A percentile compares a stretch with the other conserved stretches of the same genome.
phyloP scores from a whole-genome alignment of 2,329 filamentous ascomycete genomes.

The Sphaerostilbella broomeana region DNA sequence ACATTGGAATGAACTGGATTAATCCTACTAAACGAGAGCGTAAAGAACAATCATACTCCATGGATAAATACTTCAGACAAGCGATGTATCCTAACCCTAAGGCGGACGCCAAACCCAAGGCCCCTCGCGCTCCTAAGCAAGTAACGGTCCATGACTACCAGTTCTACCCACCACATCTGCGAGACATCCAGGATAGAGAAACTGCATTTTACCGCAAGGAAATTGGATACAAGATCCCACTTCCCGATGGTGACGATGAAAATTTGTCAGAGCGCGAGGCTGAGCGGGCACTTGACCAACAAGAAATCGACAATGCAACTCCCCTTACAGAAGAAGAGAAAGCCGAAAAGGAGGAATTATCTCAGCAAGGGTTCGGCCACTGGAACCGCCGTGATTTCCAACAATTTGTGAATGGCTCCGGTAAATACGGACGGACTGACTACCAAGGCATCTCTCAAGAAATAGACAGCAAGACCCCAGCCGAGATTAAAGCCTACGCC shows the following conservation, averaged over 20 bases:
- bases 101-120: constrained; percentile 87
- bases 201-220: constrained; percentile 95
- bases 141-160: constrained; percentile 91
- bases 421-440: constrained; percentile 81
- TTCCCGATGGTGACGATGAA: constrained; percentile 85
- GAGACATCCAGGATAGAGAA: constrained; percentile 90
- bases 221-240: constrained; percentile 86
- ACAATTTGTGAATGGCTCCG: constrained; percentile 93
- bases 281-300: constrained; percentile 79
- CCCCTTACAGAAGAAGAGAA: constrained; percentile 85
- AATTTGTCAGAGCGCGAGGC: constrained; percentile 78
- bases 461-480: constrained; percentile 79
- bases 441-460: constrained; percentile 82
- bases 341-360: constrained; percentile 75
- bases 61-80: constrained; percentile 97
- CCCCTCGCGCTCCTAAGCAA: constrained; percentile 92
- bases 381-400: constrained; percentile 99
- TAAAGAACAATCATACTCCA: constrained; percentile 96
- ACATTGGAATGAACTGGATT: constrained; percentile 92
- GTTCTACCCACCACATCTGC: constrained; percentile 81
- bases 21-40: constrained; percentile 97
- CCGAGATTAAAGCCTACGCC: constrained; percentile 85
- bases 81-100: constrained; percentile 73
- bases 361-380: constrained; percentile 77
- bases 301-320: constrained; percentile 86